Percentiles rank a stretch among this genome's conserved stretches.
Conservation (phyloP, 2,329 filamentous ascomycete genomes). For the Colletotrichum graminicola region DNA sequence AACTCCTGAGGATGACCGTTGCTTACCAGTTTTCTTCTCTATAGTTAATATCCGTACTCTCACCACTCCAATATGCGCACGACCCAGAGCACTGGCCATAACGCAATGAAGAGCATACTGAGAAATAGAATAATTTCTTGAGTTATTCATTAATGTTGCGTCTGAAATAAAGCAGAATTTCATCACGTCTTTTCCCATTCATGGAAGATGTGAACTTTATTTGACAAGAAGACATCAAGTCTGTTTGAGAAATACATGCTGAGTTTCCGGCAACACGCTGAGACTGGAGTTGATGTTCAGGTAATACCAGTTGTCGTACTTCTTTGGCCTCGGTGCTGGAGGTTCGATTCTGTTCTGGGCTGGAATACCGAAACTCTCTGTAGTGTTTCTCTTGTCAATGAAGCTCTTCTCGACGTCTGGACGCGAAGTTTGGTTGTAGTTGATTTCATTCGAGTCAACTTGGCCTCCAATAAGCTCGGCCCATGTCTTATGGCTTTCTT, state of each 20-base stretch:
- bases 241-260: constrained; percentile 13
- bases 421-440: constrained; percentile 56
- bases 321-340: constrained; percentile 48
- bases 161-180: neutral
- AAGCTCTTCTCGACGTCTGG: constrained; percentile 50
- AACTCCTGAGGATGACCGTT: neutral
- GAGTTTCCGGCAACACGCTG: constrained; percentile 42
- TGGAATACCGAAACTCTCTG: constrained; percentile 50
- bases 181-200: neutral
- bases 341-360: constrained; percentile 47
- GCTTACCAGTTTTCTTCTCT: too few relatives aligned
- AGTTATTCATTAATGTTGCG: too few relatives aligned
- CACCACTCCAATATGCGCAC: neutral
- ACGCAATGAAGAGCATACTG: neutral
- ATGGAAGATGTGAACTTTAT: too few relatives aligned
- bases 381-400: constrained; percentile 49
- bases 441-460: constrained; percentile 54
- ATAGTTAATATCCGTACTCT: neutral
- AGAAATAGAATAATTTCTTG: too few relatives aligned
- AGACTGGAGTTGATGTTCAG: constrained; percentile 51
- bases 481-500: constrained; percentile 56
- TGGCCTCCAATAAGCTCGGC: constrained; percentile 54
- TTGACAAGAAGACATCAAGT: neutral
- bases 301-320: constrained; percentile 55
- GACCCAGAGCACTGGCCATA: neutral